Base-by-base conservation (phyloP, 768 basidiomycete genomes). In the Phylloporus sp. region DNA sequence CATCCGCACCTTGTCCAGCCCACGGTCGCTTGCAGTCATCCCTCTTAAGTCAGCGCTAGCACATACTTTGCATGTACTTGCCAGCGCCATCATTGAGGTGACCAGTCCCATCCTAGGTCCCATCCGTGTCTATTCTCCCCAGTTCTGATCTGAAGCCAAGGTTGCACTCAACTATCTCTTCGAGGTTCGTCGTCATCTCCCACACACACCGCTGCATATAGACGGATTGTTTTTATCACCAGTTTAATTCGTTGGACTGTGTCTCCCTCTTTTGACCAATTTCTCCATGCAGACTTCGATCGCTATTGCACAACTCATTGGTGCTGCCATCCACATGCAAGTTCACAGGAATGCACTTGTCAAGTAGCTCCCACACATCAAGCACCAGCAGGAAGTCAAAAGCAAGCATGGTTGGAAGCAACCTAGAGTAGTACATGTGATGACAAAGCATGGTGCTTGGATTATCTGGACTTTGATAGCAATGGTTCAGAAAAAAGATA, bases 371-470 rank as follows among this genome's bases (percentile, higher is more conserved):
- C 88, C 85, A 7, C 77, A 71, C 0, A 58, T 65, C 0, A 84
- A 88, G 20, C 71, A 85, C 20, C 62, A 72, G 35, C 77, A 73
- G 54, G 82, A 84, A 46, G 70, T 75, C 23, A 83, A 78, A 55
- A 75, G 74, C 2, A 80, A 80, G 52, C 76, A 88, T 1, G 85
- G 88, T 4, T 91, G 88, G 88, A 89, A 91, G 69, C 85, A 82
- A 61, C 70, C 76, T 0, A 73, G 77, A 0, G 58, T 72, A 1
- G 64, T 65, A 13, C 67, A 68, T 24, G 69, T 71, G 4, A 71
- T 66, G 11, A 70, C 76, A 2, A 72, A 71, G 29, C 72, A 75
- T 24, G 80, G 83, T 7, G 79, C 80, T 0, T 87, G 86, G 85
- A 79, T 81, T 7, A 76, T 79, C 2, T 70, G 79, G 40, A 73